phyloP scores from a whole-genome alignment of 2,329 filamentous ascomycete genomes.

The Hirsutella minnesotensis region DNA sequence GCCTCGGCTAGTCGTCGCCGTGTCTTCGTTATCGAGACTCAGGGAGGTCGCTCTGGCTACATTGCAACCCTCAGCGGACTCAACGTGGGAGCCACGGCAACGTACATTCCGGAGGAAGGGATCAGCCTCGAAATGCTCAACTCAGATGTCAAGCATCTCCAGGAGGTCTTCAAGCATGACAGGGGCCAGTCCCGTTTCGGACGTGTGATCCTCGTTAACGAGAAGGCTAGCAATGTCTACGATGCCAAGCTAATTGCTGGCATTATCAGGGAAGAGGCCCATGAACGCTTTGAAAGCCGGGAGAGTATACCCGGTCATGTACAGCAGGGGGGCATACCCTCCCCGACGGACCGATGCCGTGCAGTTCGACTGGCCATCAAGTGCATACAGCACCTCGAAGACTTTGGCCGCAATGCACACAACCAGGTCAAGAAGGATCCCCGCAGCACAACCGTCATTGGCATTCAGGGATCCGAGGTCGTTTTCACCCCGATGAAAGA shows the following conservation, averaged over 20 bases:
- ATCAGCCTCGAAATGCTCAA: conserved; percentile 89
- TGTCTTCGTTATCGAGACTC: conserved; percentile 96
- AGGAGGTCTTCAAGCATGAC: conserved; percentile 74
- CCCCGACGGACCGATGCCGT: conserved; percentile 89
- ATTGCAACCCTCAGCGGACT: conserved; percentile 84
- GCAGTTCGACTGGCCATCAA: conserved; percentile 88
- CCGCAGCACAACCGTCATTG: conserved; percentile 70
- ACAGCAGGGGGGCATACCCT: conserved; percentile 86
- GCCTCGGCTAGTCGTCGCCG: conserved; percentile 85
- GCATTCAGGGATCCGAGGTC: conserved; percentile 80
- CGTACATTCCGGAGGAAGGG: conserved; percentile 95
- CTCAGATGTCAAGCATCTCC: conserved; percentile 78
- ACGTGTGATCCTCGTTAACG: conserved; percentile 91
- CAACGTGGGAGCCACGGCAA: conserved; percentile 80
- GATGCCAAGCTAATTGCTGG: conserved; percentile 86
- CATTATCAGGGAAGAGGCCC: conserved; percentile 89
- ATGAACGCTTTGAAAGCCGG: conserved; percentile 83
- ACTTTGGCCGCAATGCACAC: conserved; percentile 53
- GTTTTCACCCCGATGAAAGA: conserved; percentile 71
- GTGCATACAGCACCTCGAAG: conserved; percentile 84
- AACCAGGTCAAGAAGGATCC: conserved; percentile 62
- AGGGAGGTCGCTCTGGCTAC: conserved; percentile 90
- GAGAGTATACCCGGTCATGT: conserved; percentile 89
- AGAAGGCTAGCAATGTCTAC: conserved; percentile 84
- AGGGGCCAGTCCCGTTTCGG: conserved; percentile 81